Evolutionary conservation across 768 basidiomycete species (phyloP).

Genomic region (Suillus subluteus): DNA sequence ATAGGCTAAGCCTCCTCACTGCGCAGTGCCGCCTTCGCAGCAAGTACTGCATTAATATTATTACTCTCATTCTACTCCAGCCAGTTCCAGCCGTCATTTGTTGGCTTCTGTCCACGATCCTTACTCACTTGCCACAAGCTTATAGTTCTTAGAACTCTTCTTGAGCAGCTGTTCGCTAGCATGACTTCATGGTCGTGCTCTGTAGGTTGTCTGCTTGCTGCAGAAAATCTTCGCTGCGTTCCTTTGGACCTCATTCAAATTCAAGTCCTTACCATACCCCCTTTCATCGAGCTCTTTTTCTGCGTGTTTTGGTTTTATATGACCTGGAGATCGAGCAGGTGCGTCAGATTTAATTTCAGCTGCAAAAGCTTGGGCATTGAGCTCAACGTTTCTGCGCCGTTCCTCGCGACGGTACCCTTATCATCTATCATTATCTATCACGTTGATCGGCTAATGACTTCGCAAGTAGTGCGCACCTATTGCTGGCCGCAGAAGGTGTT

Average conservation of each 20-base stretch:
- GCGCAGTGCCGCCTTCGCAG: constrained; percentile 32
- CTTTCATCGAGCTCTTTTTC: constrained; percentile 64
- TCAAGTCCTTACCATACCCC: constrained; percentile 60
- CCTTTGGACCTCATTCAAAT: constrained; percentile 51
- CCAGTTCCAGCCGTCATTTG: constrained; percentile 27
- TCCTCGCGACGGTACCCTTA: constrained; percentile 10
- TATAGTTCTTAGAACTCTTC: constrained; percentile 40
- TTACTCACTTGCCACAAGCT: constrained; percentile 28
- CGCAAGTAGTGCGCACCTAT: constrained; percentile 51
- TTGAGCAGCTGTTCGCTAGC: constrained; percentile 3
- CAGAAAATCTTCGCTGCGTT: constrained; percentile 72
- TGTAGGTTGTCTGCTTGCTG: constrained; percentile 65
- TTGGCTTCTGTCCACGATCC: constrained; percentile 19
- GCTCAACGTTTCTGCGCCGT: constrained; percentile 11
- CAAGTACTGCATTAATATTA: constrained; percentile 48
- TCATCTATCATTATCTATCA: not conserved
- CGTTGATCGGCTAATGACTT: not conserved
- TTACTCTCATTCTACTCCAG: constrained; percentile 34
- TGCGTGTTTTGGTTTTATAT: constrained; percentile 53
- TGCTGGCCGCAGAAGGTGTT: constrained; percentile 66
- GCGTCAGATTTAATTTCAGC: constrained; percentile 28
- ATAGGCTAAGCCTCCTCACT: constrained; percentile 14
- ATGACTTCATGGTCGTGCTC: constrained; percentile 52
- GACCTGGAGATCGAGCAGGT: constrained; percentile 54
- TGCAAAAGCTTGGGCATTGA: not conserved